Percentiles rank a stretch among this genome's conserved stretches.
phyloP scores from a whole-genome alignment of 345 rosid genomes.

The Rubroshorea leprosula region DNA sequence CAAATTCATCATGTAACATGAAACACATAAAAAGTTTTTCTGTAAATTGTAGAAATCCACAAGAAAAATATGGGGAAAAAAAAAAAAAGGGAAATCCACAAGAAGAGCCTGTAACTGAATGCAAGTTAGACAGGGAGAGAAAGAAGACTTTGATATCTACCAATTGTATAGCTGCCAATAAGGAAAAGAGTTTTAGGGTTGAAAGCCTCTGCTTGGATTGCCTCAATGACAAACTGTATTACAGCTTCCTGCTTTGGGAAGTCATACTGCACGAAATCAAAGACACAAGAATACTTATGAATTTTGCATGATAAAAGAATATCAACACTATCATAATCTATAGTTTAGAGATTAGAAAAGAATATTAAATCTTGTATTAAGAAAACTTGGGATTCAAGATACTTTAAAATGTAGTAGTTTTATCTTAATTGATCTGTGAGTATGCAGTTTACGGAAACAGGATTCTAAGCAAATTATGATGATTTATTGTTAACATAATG shows the following conservation, averaged over 20 bases:
- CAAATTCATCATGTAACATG: too few relatives aligned
- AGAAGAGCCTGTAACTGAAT: background rate
- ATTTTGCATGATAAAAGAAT: background rate
- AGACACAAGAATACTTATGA: slow-evolving; percentile 4
- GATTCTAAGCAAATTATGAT: too few relatives aligned
- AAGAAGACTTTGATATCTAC: slow-evolving; percentile 24
- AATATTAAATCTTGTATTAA: too few relatives aligned
- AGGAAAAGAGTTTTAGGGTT: slow-evolving; percentile 85
- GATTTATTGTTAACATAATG: background rate
- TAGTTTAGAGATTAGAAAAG: too few relatives aligned
- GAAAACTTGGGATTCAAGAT: background rate
- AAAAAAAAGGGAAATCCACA: too few relatives aligned
- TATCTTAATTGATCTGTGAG: background rate
- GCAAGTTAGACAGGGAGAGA: slow-evolving; percentile 8
- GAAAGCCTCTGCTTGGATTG: slow-evolving; percentile 93
- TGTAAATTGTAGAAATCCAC: too few relatives aligned
- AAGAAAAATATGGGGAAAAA: background rate
- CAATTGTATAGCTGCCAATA: slow-evolving; percentile 91
- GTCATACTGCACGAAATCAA: slow-evolving; percentile 59
- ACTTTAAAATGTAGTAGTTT: too few relatives aligned
- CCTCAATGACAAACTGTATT: slow-evolving; percentile 86
- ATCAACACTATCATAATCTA: too few relatives aligned
- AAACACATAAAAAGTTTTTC: too few relatives aligned
- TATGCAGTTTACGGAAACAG: too few relatives aligned
- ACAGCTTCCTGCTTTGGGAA: slow-evolving; percentile 94